Conservation (phyloP, 2,329 filamentous ascomycete genomes). For the Ophiocordyceps camponoti-floridani region DNA sequence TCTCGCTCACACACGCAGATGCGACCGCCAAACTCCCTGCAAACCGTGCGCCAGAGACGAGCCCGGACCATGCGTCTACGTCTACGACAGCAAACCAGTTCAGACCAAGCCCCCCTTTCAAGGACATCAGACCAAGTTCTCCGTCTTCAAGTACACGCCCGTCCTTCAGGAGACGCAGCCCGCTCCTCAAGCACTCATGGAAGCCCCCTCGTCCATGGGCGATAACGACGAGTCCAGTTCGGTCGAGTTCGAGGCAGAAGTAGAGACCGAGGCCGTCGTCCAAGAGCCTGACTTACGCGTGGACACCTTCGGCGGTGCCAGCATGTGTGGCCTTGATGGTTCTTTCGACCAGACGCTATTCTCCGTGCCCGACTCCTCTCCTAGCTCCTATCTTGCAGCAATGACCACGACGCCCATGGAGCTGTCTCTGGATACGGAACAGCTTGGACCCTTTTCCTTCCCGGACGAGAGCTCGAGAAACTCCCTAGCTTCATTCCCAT, state of each 20-base stretch:
- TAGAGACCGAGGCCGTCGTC: constrained; percentile 2
- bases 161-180: neutral
- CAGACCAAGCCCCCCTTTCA: neutral
- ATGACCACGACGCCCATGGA: neutral
- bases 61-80: neutral
- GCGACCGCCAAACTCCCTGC: neutral
- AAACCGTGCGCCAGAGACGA: neutral
- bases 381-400: neutral
- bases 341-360: neutral
- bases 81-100: neutral
- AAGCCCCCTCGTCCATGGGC: neutral
- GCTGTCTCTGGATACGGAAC: no score
- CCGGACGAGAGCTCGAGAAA: neutral
- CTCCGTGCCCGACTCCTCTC: neutral
- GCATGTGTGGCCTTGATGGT: neutral
- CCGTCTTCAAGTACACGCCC: neutral
- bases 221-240: neutral
- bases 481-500: neutral
- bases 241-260: constrained; percentile 11
- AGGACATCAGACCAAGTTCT: neutral
- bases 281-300: no score
- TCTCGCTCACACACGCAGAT: neutral
- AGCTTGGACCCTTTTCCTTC: neutral
- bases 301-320: neutral
- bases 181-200: neutral